Evolutionary conservation across 176 grass and related monocot genomes (phyloP).

Genomic region (Carex parvula): DNA sequence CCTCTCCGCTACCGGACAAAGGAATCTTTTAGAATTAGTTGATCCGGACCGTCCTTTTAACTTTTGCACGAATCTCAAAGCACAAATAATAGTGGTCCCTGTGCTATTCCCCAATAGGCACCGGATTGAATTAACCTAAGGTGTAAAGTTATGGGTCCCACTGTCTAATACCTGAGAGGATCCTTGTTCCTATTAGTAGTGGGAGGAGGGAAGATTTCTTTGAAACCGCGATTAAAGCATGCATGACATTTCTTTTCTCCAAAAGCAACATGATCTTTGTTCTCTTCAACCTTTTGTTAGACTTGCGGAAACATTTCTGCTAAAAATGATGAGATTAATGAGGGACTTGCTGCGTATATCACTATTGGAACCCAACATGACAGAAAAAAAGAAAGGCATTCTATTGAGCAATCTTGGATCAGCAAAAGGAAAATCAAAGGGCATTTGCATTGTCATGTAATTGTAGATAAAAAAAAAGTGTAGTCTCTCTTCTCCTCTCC

Average conservation of each 20-base stretch:
- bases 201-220: too few species aligned
- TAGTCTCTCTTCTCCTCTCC: not conserved
- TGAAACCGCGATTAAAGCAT: not conserved
- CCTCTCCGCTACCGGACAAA: too few species aligned
- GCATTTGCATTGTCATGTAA: not conserved
- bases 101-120: too few species aligned
- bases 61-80: too few species aligned
- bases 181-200: too few species aligned
- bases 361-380: slow-evolving; percentile 1
- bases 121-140: too few species aligned
- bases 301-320: not conserved
- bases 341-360: slow-evolving; percentile 8
- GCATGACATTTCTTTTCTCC: not conserved
- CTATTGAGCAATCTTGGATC: slow-evolving; percentile 10
- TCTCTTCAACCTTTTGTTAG: not conserved
- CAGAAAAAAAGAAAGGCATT: not conserved
- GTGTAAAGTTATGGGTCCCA: too few species aligned
- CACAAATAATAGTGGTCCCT: too few species aligned
- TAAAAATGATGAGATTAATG: not conserved
- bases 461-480: not conserved
- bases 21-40: too few species aligned
- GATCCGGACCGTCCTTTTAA: too few species aligned
- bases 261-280: not conserved
- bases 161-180: too few species aligned
- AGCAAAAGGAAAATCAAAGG: slow-evolving; percentile 13